These are phyloP conservation scores for Eutrema salsugineum DNA, from an alignment of 441 rosid species.

Conservation along the genomic window DNA sequence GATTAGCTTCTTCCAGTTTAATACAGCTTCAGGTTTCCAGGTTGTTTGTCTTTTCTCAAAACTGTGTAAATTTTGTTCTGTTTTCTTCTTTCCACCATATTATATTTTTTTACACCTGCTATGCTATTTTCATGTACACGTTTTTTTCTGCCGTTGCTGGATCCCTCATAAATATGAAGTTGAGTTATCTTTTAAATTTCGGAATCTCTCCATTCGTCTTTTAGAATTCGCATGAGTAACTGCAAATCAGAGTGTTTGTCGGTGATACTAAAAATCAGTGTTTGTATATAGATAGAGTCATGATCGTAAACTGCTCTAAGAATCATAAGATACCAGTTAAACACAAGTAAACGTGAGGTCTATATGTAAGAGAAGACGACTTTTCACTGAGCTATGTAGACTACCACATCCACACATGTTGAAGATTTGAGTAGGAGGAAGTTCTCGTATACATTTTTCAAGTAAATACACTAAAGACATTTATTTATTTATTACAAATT, in stretches of 20 bases:
- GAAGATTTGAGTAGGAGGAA: neutral
- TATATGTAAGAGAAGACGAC: neutral
- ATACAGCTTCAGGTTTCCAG: neutral
- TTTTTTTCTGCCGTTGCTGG: neutral
- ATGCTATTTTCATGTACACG: neutral
- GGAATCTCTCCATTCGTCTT: neutral
- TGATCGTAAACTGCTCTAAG: too few relatives aligned
- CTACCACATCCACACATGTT: neutral
- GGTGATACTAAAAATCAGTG: too few relatives aligned
- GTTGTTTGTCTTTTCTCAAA: neutral
- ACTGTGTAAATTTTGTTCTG: conserved; percentile 7
- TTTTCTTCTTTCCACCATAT: neutral
- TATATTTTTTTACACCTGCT: neutral
- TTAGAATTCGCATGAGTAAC: neutral
- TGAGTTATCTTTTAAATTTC: neutral
- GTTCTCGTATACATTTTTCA: too few relatives aligned
- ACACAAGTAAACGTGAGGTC: neutral
- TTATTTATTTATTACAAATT: neutral
- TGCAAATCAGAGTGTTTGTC: too few relatives aligned
- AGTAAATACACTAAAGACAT: too few relatives aligned
- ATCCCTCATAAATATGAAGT: neutral
- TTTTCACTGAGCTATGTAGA: neutral
- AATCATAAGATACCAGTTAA: neutral
- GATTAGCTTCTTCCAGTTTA: conserved; percentile 1
- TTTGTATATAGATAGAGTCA: too few relatives aligned